A percentile compares a stretch with the other conserved stretches of the same genome.
Conservation (phyloP, 306 rosid genomes). For the Spatholobus suberectus region DNA sequence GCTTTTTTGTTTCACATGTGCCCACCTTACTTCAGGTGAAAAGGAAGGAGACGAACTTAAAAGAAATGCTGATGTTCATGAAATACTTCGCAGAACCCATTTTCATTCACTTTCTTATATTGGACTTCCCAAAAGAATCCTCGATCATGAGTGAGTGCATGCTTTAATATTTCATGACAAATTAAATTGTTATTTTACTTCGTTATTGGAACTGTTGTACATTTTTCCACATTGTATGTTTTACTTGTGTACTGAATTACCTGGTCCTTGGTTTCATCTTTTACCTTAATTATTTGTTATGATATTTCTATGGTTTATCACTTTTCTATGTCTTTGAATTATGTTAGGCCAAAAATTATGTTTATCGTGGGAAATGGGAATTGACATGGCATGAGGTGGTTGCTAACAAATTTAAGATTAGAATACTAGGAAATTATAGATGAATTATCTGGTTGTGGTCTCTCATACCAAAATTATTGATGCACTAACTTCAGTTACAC, state of each 20-base stretch:
- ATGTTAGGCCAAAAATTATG: not conserved
- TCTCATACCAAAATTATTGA: not conserved
- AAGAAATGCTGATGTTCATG: conserved; percentile 86
- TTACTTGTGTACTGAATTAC: not conserved
- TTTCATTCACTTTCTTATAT: conserved; percentile 65
- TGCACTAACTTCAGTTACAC: not conserved
- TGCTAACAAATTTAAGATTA: not conserved
- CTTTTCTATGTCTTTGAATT: conserved; percentile 6
- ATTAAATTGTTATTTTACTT: not conserved
- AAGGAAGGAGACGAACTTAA: conserved; percentile 80
- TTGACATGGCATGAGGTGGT: conserved; percentile 9
- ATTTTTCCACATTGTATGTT: conserved; percentile 15
- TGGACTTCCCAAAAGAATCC: conserved; percentile 73
- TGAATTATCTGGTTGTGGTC: not conserved
- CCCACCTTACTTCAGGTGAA: conserved; percentile 95
- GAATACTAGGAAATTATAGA: conserved; percentile 1
- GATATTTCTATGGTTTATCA: conserved; percentile 15
- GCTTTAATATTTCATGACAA: conserved; percentile 29
- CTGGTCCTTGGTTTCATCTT: conserved; percentile 15
- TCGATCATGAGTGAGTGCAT: conserved; percentile 88
- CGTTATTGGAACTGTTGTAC: not conserved
- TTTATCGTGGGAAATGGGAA: not conserved
- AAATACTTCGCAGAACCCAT: conserved; percentile 83
- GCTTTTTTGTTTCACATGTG: conserved; percentile 85
- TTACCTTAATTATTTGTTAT: conserved; percentile 16